Evolutionary conservation across 805 yeast species (phyloP).

Genomic region (Yamadazyma paraphyllophila): DNA sequence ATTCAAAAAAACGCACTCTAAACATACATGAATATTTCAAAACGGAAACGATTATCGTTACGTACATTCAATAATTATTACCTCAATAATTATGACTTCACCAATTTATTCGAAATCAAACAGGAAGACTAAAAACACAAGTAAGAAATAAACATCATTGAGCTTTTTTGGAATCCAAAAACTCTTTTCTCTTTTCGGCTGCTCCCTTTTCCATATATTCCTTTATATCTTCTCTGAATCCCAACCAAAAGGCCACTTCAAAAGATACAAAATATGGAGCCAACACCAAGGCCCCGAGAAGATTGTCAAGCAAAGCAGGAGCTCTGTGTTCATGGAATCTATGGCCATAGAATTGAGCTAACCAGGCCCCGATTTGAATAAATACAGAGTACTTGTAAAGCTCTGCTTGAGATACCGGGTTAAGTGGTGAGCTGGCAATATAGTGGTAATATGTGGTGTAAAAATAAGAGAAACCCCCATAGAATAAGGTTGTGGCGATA

Average conservation of each 20-base stretch:
- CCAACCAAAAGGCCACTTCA: slow-evolving; percentile 71
- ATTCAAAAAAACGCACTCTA: slow-evolving; percentile 11
- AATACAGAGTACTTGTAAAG: slow-evolving; percentile 28
- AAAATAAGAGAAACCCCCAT: slow-evolving; percentile 21
- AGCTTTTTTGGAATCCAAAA: slow-evolving; percentile 6
- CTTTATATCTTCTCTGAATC: slow-evolving; percentile 54
- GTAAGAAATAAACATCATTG: background rate
- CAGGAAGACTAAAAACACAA: background rate
- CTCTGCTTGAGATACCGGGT: slow-evolving; percentile 15
- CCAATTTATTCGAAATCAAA: background rate
- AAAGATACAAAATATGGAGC: slow-evolving; percentile 89
- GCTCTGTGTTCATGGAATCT: slow-evolving; percentile 75
- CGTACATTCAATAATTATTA: no score
- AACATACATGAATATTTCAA: no score
- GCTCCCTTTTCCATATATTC: slow-evolving; percentile 49
- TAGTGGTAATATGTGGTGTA: slow-evolving; percentile 21
- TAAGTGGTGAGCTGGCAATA: slow-evolving; percentile 7
- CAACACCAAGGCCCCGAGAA: slow-evolving; percentile 78
- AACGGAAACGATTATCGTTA: no score
- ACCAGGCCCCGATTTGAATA: slow-evolving; percentile 64
- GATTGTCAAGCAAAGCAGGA: slow-evolving; percentile 84
- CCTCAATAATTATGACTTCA: no score
- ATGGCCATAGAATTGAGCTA: slow-evolving; percentile 85
- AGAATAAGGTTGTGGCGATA: slow-evolving; percentile 25
- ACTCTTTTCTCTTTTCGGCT: slow-evolving; percentile 19